A percentile compares a stretch with the other conserved stretches of the same genome.
These are phyloP conservation scores for Taxawa tesnikishii DNA, from an alignment of 2,329 filamentous ascomycete species.

Conservation along the genomic window DNA sequence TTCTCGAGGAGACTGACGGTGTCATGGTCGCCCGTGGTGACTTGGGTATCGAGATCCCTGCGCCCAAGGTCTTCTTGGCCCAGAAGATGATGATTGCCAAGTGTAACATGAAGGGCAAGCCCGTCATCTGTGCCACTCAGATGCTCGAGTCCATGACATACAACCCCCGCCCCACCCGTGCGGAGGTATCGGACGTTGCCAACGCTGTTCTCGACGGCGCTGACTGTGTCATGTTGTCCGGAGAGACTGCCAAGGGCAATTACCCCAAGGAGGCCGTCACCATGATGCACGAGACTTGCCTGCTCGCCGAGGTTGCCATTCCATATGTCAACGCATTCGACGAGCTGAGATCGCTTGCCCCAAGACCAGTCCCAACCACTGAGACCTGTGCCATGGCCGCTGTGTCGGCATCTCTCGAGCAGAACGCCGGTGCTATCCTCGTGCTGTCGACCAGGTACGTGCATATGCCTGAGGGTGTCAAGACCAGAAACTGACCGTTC, in stretches of 20 bases:
- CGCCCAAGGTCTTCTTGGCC: conserved; percentile 94
- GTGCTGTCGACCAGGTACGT: conserved; percentile 86
- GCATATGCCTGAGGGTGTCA: conserved; percentile 11
- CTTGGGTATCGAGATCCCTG: conserved; percentile 95
- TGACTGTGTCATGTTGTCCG: conserved; percentile 99
- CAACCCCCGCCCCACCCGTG: conserved; percentile 95
- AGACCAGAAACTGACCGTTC: background rate
- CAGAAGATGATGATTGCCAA: conserved; percentile 99
- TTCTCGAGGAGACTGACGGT: conserved; percentile 89
- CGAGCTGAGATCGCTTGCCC: conserved; percentile 74
- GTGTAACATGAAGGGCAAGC: conserved; percentile 99
- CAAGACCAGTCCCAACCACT: conserved; percentile 72
- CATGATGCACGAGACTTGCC: conserved; percentile 97
- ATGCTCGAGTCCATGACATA: conserved; percentile 99
- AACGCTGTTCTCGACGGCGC: conserved; percentile 96
- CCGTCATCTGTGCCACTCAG: conserved; percentile 96
- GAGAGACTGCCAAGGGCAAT: conserved; percentile 94
- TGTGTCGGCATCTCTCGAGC: conserved; percentile 86
- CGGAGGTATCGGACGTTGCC: conserved; percentile 95
- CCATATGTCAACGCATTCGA: conserved; percentile 95
- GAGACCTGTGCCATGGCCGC: conserved; percentile 95
- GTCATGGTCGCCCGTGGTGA: conserved; percentile 99
- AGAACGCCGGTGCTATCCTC: conserved; percentile 92
- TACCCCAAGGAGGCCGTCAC: conserved; percentile 86
- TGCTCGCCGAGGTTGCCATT: conserved; percentile 94